Conservation (phyloP, 129 eudicot genomes). For the Solidago caesia region DNA sequence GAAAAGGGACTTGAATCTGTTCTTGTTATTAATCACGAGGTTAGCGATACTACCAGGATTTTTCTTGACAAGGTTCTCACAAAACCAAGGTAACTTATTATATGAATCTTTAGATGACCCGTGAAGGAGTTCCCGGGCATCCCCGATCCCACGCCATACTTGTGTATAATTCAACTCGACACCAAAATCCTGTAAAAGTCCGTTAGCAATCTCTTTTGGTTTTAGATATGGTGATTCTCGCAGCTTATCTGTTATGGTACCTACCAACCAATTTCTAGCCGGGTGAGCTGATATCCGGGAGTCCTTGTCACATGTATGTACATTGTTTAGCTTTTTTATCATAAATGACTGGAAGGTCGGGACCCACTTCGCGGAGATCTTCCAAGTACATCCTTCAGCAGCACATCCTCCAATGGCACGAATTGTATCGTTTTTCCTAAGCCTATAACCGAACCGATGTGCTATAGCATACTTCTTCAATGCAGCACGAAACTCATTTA, state of each 20-base stretch:
- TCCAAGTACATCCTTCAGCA: slow-evolving; percentile 76
- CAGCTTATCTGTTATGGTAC: slow-evolving; percentile 63
- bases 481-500: slow-evolving; percentile 62
- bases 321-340: slow-evolving; percentile 49
- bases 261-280: slow-evolving; percentile 58
- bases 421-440: slow-evolving; percentile 54
- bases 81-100: slow-evolving; percentile 58
- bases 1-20: slow-evolving; percentile 54
- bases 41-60: slow-evolving; percentile 66
- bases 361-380: slow-evolving; percentile 57
- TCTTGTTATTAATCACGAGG: slow-evolving; percentile 48
- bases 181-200: slow-evolving; percentile 55
- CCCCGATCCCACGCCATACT: slow-evolving; percentile 59
- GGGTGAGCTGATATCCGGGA: slow-evolving; percentile 60
- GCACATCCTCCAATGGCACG: slow-evolving; percentile 63
- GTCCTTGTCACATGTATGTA: slow-evolving; percentile 61
- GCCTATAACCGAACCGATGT: slow-evolving; percentile 53
- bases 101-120: slow-evolving; percentile 64
- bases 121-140: slow-evolving; percentile 63
- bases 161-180: slow-evolving; percentile 51
- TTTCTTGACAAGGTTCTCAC: slow-evolving; percentile 49
- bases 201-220: slow-evolving; percentile 64
- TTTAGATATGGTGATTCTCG: slow-evolving; percentile 61
- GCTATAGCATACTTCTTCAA: slow-evolving; percentile 67
- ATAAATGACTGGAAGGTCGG: slow-evolving; percentile 46